Evolutionary conservation across 164 flowering plant species (phyloP).

Genomic region (Akebia trifoliata): DNA sequence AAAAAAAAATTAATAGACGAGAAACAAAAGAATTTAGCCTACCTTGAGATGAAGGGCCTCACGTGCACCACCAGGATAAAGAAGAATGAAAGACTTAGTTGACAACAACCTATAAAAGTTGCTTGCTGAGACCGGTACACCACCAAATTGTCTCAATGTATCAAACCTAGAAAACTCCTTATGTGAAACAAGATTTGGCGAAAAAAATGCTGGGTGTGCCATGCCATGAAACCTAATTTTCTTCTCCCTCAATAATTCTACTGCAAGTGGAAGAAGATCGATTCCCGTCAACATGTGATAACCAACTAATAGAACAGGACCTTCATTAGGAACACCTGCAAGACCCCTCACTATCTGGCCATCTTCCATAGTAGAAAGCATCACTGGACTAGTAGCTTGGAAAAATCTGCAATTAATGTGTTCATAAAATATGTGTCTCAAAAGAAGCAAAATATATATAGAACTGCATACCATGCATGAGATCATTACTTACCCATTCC

Average conservation of each 20-base stretch:
- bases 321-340: constrained; percentile 75
- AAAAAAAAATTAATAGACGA: not conserved
- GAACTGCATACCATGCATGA: not conserved
- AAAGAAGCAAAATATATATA: not conserved
- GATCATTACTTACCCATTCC: constrained; percentile 36
- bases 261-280: constrained; percentile 53
- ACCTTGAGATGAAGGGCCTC: constrained; percentile 89
- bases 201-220: constrained; percentile 61
- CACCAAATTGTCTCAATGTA: constrained; percentile 57
- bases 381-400: constrained; percentile 40
- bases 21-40: constrained; percentile 6
- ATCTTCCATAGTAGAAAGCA: constrained; percentile 70
- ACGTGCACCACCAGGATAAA: constrained; percentile 94
- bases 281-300: constrained; percentile 81
- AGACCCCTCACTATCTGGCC: constrained; percentile 79
- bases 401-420: constrained; percentile 37
- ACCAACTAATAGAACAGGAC: constrained; percentile 82
- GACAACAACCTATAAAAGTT: constrained; percentile 62
- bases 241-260: constrained; percentile 55
- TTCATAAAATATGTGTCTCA: not conserved
- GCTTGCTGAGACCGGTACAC: constrained; percentile 54
- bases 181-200: constrained; percentile 14
- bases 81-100: constrained; percentile 63
- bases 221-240: constrained; percentile 57
- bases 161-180: constrained; percentile 36